phyloP scores from a whole-genome alignment of 2,329 filamentous ascomycete genomes.

The Colletotrichum tropicicola region DNA sequence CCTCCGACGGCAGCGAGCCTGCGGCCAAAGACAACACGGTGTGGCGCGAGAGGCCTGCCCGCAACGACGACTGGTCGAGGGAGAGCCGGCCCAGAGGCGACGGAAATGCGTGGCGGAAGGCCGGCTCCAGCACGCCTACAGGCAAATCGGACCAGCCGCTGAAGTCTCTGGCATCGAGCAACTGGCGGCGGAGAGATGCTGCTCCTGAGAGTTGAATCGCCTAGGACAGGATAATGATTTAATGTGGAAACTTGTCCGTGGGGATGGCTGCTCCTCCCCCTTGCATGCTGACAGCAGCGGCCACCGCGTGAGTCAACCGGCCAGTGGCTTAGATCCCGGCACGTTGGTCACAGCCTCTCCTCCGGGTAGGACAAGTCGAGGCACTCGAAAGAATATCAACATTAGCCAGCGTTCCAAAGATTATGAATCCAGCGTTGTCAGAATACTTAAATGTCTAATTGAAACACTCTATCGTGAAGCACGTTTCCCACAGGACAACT shows the following conservation, averaged over 20 bases:
- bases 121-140: neutral
- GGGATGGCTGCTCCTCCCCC: neutral
- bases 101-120: too few relatives aligned
- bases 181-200: conserved; percentile 11
- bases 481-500: too few relatives aligned
- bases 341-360: too few relatives aligned
- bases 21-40: neutral
- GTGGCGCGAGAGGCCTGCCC: neutral
- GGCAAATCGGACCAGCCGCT: neutral
- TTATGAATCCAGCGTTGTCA: neutral
- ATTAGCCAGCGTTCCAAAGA: neutral
- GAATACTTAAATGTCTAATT: neutral
- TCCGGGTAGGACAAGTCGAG: too few relatives aligned
- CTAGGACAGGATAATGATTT: too few relatives aligned
- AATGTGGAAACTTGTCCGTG: neutral
- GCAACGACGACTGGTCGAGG: neutral
- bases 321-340: neutral
- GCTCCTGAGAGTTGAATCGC: neutral
- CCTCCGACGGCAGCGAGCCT: neutral
- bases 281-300: neutral
- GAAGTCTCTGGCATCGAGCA: neutral
- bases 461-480: too few relatives aligned
- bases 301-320: neutral
- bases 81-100: neutral
- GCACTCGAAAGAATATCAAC: too few relatives aligned